These are phyloP conservation scores for Lactifluus pinguis DNA, from an alignment of 768 basidiomycete genomes.

Conservation along the genomic window DNA sequence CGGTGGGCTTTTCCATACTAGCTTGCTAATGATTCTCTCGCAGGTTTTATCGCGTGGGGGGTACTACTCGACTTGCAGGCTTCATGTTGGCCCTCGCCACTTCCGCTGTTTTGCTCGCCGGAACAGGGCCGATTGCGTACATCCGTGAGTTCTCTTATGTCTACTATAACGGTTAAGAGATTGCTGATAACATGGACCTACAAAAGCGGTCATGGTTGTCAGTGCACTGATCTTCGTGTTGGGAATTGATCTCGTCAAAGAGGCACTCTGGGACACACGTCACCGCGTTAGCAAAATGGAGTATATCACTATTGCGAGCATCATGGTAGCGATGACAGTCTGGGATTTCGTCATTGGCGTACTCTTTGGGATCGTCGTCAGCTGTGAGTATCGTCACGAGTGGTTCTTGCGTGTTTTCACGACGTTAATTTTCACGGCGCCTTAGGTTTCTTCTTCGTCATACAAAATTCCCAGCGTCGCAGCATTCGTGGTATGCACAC, in stretches of 20 bases:
- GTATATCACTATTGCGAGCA: slow-evolving; percentile 76
- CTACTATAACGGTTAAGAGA: neutral
- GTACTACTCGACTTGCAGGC: slow-evolving; percentile 73
- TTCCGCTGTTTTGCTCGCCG: slow-evolving; percentile 60
- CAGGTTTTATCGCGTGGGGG: slow-evolving; percentile 90
- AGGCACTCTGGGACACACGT: slow-evolving; percentile 93
- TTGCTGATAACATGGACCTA: neutral
- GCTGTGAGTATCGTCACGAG: slow-evolving; percentile 45
- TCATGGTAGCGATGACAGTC: slow-evolving; percentile 86
- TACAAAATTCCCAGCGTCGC: slow-evolving; percentile 79
- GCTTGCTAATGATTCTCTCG: slow-evolving; percentile 15
- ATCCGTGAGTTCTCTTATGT: slow-evolving; percentile 53
- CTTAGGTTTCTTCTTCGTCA: slow-evolving; percentile 91
- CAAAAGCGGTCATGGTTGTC: slow-evolving; percentile 80
- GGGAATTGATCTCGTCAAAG: slow-evolving; percentile 89
- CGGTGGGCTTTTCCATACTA: neutral
- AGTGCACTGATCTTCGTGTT: slow-evolving; percentile 89
- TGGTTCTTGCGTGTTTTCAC: neutral
- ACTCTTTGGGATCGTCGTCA: slow-evolving; percentile 83
- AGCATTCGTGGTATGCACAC: slow-evolving; percentile 81
- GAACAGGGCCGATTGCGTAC: slow-evolving; percentile 84
- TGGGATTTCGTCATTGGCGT: slow-evolving; percentile 96
- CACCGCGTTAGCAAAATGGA: slow-evolving; percentile 79
- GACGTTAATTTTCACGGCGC: neutral
- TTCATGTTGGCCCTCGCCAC: slow-evolving; percentile 78